phyloP scores from a whole-genome alignment of 345 rosid species.

The Aquilaria sinensis region DNA sequence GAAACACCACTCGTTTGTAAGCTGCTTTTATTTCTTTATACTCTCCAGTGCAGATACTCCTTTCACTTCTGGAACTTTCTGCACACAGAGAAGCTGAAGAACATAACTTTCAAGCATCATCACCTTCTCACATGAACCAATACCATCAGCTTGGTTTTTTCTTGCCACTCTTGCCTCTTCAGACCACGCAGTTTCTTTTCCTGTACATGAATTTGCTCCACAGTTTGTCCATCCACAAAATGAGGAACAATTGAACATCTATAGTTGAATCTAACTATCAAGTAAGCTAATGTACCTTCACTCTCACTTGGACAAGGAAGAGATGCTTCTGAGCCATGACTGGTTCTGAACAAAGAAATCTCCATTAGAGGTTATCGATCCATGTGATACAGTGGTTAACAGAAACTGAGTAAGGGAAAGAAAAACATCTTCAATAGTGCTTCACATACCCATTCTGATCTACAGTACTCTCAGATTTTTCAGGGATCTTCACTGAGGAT shows the following conservation, averaged over 20 bases:
- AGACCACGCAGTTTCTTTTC: constrained; percentile 10
- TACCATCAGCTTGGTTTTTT: constrained; percentile 4
- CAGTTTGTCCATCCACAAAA: neutral
- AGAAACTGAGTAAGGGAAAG: neutral
- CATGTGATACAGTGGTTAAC: no score
- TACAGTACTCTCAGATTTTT: constrained; percentile 18
- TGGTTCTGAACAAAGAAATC: constrained; percentile 21
- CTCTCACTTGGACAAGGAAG: constrained; percentile 12
- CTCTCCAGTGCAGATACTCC: constrained; percentile 1
- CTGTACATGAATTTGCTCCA: constrained; percentile 4
- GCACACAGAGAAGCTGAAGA: constrained; percentile 37
- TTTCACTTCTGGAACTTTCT: constrained; percentile 12
- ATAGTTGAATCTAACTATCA: neutral
- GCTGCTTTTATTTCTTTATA: constrained; percentile 4
- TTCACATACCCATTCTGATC: constrained; percentile 35
- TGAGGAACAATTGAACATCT: neutral
- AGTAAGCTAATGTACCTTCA: constrained; percentile 15
- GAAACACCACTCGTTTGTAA: no score
- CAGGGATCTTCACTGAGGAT: constrained; percentile 36
- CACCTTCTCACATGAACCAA: constrained; percentile 25
- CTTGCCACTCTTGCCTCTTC: constrained; percentile 20
- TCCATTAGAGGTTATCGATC: neutral
- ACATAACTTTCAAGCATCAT: constrained; percentile 45
- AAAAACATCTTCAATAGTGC: constrained; percentile 10
- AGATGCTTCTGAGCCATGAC: constrained; percentile 18